phyloP scores from a whole-genome alignment of 352 stramenopile species.

The Phytophthora europaea region DNA sequence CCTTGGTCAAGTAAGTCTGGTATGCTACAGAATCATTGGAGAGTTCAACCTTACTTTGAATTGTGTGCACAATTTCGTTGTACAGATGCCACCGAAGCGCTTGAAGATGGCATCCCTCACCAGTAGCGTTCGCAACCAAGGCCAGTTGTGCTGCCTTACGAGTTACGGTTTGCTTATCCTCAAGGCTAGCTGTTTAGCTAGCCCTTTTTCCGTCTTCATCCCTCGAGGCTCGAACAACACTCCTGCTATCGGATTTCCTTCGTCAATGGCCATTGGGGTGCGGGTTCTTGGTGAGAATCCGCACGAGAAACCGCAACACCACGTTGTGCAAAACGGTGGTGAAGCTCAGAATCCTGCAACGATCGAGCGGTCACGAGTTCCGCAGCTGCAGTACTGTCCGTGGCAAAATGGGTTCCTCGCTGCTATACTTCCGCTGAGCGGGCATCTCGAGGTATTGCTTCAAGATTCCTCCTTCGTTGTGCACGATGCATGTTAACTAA shows the following conservation, averaged over 20 bases:
- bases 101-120: slow-evolving; percentile 62
- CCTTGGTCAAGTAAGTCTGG: slow-evolving; percentile 38
- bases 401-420: slow-evolving; percentile 49
- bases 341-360: slow-evolving; percentile 48
- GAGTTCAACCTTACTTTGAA: slow-evolving; percentile 1
- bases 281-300: slow-evolving; percentile 65
- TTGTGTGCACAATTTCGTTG: slow-evolving; percentile 4
- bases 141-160: slow-evolving; percentile 65
- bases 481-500: background rate
- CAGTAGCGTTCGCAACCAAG: slow-evolving; percentile 41
- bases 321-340: slow-evolving; percentile 54
- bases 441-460: slow-evolving; percentile 63
- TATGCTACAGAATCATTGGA: background rate
- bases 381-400: slow-evolving; percentile 46
- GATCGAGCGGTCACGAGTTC: slow-evolving; percentile 45
- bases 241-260: slow-evolving; percentile 61
- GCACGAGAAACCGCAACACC: slow-evolving; percentile 62
- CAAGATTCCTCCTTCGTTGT: background rate
- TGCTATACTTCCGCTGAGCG: slow-evolving; percentile 54
- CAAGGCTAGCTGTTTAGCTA: slow-evolving; percentile 45
- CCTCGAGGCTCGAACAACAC: slow-evolving; percentile 44
- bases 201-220: slow-evolving; percentile 48
- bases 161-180: slow-evolving; percentile 67
- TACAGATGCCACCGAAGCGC: slow-evolving; percentile 52
- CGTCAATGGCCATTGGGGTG: slow-evolving; percentile 50